Base-by-base conservation (phyloP, 2,329 filamentous ascomycete genomes). In the Cercospora brassicicola region DNA sequence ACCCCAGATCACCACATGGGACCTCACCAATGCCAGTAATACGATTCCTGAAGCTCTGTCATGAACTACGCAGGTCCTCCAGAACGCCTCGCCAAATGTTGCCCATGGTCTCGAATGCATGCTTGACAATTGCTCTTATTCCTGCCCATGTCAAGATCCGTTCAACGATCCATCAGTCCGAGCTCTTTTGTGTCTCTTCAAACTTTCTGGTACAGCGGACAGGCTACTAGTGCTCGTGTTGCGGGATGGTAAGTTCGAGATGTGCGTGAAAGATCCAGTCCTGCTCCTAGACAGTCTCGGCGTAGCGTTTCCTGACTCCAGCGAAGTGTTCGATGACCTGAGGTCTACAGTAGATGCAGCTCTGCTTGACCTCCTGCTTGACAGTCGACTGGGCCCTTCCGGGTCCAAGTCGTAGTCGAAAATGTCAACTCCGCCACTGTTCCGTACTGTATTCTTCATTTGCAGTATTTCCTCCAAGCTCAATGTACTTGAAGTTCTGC, bases 191-290 rank as follows among this genome's bases (percentile, higher is more conserved):
- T 53, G 56, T 13, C 42, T 56, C 20, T 20, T 60, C 15, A 15
- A n/a, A 13, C 39, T 60, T 39, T 62, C 66, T 26, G 62, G 57
- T 18, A 65, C 62, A 45, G 20, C 53, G 2, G 8, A 33, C 23
- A 67, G 33, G 59, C 57, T 67, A 15, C 33, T 61, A n/a, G 66
- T 65, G 62, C 66, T 67, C 15, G 20, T 28, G 18, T 65, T 67
- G 20, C 66, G 30, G 18, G 62, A 45, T 9, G 45, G 42, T 31
- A 55, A 36, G 28, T 33, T 65, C 10, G 33, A 42, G 15, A 36
- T 62, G 23, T 39, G 36, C 31, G 55, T 45, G 6, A 45, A 60
- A 39, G 66, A 62, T 3, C 62, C 55, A 53, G 53, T 31, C 42
- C 57, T 56, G 53, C 42, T 57, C 11, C 62, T 31, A 39, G 45